These are phyloP conservation scores for Sugiyamaella marilandica DNA, from an alignment of 805 yeast genomes.

Conservation along the genomic window DNA sequence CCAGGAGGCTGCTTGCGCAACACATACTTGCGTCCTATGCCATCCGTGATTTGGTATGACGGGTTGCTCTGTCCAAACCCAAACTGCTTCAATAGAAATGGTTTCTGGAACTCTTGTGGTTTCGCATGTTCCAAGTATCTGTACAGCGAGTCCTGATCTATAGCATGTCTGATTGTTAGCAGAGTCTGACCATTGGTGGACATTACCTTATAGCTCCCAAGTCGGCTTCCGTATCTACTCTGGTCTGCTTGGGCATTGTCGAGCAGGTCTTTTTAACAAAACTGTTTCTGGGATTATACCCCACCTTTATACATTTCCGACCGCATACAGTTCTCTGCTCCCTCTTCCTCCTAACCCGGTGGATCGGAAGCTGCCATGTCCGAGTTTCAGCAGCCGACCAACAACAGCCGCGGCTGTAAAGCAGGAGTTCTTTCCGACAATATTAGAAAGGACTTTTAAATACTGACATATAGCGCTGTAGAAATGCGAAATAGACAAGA, in stretches of 20 bases:
- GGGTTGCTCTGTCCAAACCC: slow-evolving; percentile 63
- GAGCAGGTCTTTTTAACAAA: not conserved
- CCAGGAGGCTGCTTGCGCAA: slow-evolving; percentile 54
- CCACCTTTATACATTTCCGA: not conserved
- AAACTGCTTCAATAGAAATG: slow-evolving; percentile 45
- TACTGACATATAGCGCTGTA: too few relatives aligned
- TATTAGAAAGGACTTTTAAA: too few relatives aligned
- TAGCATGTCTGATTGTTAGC: slow-evolving; percentile 25
- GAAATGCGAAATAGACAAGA: too few relatives aligned
- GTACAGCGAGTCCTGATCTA: slow-evolving; percentile 28
- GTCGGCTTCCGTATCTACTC: slow-evolving; percentile 33
- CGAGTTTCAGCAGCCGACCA: too few relatives aligned
- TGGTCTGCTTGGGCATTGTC: not conserved
- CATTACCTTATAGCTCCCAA: slow-evolving; percentile 23
- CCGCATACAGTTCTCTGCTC: not conserved
- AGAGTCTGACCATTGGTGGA: not conserved
- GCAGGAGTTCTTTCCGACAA: too few relatives aligned
- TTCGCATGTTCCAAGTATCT: slow-evolving; percentile 23
- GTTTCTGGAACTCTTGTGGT: slow-evolving; percentile 27
- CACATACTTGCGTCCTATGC: slow-evolving; percentile 40
- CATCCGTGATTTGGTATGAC: slow-evolving; percentile 47
- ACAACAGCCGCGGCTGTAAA: too few relatives aligned
- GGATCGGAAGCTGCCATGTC: not conserved
- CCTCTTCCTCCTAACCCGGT: slow-evolving; percentile 1
- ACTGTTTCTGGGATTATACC: not conserved